Conservation (phyloP, 345 rosid genomes). For the Eucalyptus grandis region DNA sequence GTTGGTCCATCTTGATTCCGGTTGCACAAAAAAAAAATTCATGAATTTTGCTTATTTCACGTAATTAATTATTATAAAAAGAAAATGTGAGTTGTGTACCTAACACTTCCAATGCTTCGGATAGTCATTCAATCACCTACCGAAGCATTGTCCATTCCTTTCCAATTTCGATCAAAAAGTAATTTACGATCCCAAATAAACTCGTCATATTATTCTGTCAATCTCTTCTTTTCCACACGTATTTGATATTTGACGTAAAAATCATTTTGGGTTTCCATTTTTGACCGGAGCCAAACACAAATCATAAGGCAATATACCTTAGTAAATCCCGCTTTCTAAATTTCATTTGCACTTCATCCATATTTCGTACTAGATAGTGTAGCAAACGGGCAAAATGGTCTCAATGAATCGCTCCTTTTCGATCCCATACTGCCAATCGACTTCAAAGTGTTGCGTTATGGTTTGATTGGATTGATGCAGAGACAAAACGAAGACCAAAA, state of each 20-base stretch:
- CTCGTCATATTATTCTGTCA: background rate
- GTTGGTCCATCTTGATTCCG: background rate
- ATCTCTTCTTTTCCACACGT: background rate
- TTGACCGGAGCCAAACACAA: background rate
- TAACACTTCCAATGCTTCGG: background rate
- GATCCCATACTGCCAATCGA: background rate
- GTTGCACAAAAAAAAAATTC: background rate
- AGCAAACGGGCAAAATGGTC: background rate
- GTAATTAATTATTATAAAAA: background rate
- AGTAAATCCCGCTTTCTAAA: background rate
- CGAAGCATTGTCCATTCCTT: background rate
- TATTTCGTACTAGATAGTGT: background rate
- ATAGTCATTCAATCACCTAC: background rate
- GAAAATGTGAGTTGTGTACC: background rate
- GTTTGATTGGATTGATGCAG: background rate
- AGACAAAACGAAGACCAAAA: background rate
- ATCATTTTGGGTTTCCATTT: background rate
- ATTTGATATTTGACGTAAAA: background rate
- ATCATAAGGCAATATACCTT: background rate
- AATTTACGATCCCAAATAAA: background rate
- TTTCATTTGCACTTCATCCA: background rate
- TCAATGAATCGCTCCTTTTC: background rate
- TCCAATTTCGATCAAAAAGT: background rate
- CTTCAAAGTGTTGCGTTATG: background rate
- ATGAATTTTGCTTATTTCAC: background rate